Base-by-base conservation (phyloP, 202 grass and related monocot species). In the Panicum hallii region DNA sequence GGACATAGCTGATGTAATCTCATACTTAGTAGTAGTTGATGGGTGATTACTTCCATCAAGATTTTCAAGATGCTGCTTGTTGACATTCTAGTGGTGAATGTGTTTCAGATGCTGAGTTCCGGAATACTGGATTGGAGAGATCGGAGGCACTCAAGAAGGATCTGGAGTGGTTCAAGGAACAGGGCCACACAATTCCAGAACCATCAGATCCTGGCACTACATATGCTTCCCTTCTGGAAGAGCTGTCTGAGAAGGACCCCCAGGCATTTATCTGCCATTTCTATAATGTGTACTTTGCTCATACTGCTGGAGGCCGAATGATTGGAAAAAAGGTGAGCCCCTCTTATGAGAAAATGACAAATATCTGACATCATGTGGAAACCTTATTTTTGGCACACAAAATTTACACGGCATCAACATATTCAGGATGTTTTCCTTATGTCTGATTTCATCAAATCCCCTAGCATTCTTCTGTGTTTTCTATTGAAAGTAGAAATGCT, bases 261-360 rank as follows among this genome's bases (percentile, higher is more conserved):
- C 91, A 89, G 70, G 92, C 95, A 61, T 98, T 98, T 78, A 95
- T 98, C 55, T 93, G 95, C 30, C 95, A 98, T 67, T 98, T 95
- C 78, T 98, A 98, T 57, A 98, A 95, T 32, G 84, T 95, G 15
- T 95, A 98, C 87, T 98, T 98, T 80, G 95, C 95, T 74, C 95
- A 98, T 68, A 87, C 85, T 40, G 93, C 95, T 71, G 95, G 95
- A 52, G 95, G 93, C 13, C 87, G 91, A 83, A 95, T 98, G 81
- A 98, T 98, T n/a, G 95, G 95, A 16, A 95, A 86, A 87, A 95
- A 92, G 92, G 95, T 93, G 67, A 19, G 1, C 9, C 66, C 47
- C 64, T 84, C 16, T 68, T 74, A 36, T 58, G 17, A 36, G 73
- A 46, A 44, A 64, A 50, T 70, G 3, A 71, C 3, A 10, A 41